Conservation (phyloP, 352 stramenopile species). For the Lagenidium giganteum region DNA sequence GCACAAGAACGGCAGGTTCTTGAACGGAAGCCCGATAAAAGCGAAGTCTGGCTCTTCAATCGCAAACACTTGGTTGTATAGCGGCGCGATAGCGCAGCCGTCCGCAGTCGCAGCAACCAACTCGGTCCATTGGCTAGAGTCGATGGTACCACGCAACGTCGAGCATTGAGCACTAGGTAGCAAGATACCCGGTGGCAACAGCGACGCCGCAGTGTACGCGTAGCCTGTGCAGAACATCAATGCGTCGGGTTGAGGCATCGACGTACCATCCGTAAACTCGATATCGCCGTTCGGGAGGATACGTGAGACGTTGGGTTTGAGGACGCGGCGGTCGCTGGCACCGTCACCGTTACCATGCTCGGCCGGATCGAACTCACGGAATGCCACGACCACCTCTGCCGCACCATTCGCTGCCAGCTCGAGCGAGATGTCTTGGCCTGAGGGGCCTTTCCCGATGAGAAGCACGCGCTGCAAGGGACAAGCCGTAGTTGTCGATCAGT, state of each 20-base stretch:
- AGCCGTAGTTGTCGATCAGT: no score
- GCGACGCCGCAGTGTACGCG: no score
- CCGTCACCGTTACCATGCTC: slow-evolving; percentile 15
- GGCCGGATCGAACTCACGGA: slow-evolving; percentile 29
- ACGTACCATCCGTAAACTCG: slow-evolving; percentile 51
- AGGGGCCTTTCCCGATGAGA: slow-evolving; percentile 61
- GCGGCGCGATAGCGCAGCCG: slow-evolving; percentile 30
- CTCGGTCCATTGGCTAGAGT: no score
- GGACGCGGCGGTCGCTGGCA: slow-evolving; percentile 24
- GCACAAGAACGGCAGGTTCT: slow-evolving; percentile 58
- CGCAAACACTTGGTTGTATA: slow-evolving; percentile 64
- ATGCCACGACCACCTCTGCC: slow-evolving; percentile 55
- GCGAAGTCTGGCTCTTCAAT: slow-evolving; percentile 53
- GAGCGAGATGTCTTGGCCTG: slow-evolving; percentile 75
- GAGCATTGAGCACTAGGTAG: no score
- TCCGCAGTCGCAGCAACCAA: slow-evolving; percentile 19
- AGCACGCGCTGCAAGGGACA: slow-evolving; percentile 58
- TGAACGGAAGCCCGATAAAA: slow-evolving; percentile 55
- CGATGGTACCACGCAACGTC: no score
- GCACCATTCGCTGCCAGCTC: slow-evolving; percentile 42
- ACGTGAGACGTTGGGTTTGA: slow-evolving; percentile 54
- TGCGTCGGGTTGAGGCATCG: no score
- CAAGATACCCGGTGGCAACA: no score
- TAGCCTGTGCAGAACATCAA: no score
- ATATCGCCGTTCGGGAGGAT: slow-evolving; percentile 45